Base-by-base conservation (phyloP, 202 grass and related monocot genomes). In the Panicum virgatum region DNA sequence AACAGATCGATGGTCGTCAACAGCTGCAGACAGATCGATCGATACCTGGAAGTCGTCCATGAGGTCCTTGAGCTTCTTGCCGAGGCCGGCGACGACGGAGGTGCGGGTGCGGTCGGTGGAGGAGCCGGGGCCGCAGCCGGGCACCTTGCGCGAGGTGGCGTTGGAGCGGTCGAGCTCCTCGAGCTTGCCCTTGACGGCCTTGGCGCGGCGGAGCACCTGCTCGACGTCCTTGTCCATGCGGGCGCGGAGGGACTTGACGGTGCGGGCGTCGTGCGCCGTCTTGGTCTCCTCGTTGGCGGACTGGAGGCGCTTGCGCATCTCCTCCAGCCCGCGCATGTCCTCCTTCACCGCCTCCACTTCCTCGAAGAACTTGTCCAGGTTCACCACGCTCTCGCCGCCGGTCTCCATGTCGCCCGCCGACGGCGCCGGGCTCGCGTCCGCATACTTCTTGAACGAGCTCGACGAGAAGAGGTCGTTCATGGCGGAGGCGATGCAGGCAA, bases 41-140 rank as follows among this genome's bases (percentile, higher is more conserved):
- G n/a, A n/a, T n/a, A n/a, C 90, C 77, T 94, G 92, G 82, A 97
- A 97, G 40, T 92, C 89, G 77, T 97, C 94, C 94, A 97, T 97
- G 63, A 89, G 43, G 22, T 97, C 91, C 78, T 94, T 94, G 85
- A 97, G 90, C 74, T 94, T 94, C 80, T 97, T 97, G 72, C 94
- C 92, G 75, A 97, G 88, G 12, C 94, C 94, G 46, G 89, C 48
- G 72, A 97, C 92, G 58, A 97, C 89, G 18, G 91, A 92, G 75
- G 82, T 66, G 68, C 94, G 85, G 22, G 82, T 91, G 22, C 90
- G 89, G 84, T 97, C 94, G 38, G 84, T 32, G 62, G 94, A 94
- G 26, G 94, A 97, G 0, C 94, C 94, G 1, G 94, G 94, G 0
- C 94, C 94, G 66, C 94, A 97, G 6, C 90, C 92, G 9, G 89